phyloP scores from a whole-genome alignment of 257 asterid species.

The Solanum chiquidenum region DNA sequence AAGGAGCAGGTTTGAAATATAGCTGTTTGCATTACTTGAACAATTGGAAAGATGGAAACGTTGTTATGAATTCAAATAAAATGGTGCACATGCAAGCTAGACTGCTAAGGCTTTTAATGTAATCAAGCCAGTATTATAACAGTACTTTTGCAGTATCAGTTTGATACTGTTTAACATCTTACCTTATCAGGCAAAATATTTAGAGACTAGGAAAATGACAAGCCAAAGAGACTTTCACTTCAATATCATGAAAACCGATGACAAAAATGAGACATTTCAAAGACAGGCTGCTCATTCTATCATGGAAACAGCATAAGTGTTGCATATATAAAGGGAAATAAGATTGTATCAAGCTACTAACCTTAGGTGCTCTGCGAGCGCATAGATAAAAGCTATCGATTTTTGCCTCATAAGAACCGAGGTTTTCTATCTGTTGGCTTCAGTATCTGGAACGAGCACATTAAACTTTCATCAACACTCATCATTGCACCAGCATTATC shows the following conservation, averaged over 20 bases:
- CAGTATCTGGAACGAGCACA: conserved; percentile 85
- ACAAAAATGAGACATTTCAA: background rate
- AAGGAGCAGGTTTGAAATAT: background rate
- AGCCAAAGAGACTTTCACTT: background rate
- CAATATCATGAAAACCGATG: background rate
- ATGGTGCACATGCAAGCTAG: background rate
- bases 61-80: background rate
- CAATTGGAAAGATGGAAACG: background rate
- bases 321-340: background rate
- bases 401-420: conserved; percentile 15
- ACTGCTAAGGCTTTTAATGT: background rate
- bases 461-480: conserved; percentile 80
- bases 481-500: conserved; percentile 87
- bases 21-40: background rate
- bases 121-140: background rate
- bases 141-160: background rate
- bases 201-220: background rate
- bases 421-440: conserved; percentile 49
- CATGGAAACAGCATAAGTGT: background rate
- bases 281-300: background rate
- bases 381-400: background rate
- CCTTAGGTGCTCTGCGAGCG: conserved; percentile 8
- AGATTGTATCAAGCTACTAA: background rate
- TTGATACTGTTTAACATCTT: background rate
- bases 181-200: background rate